phyloP scores from a whole-genome alignment of 2,329 filamentous ascomycete species.

The Xylariaceae sp. region DNA sequence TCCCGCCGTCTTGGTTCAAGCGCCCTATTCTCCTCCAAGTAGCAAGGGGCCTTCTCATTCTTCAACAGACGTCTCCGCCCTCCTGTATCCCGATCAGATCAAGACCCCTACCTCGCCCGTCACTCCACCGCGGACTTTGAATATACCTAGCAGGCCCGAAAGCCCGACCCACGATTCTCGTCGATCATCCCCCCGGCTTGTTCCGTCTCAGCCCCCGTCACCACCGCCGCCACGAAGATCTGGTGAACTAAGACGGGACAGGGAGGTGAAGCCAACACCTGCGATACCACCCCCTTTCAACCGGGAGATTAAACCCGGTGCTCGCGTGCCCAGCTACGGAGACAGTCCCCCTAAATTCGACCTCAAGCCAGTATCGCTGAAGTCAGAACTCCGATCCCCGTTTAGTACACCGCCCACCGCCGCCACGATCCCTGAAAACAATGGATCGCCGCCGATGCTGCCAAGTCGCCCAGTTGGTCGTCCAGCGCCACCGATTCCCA shows the following conservation, averaged over 20 bases:
- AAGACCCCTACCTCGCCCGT: conserved; percentile 39
- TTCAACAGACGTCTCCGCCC: conserved; percentile 39
- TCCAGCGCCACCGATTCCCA: conserved; percentile 34
- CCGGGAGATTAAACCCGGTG: conserved; percentile 71
- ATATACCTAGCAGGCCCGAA: conserved; percentile 50
- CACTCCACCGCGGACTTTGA: conserved; percentile 41
- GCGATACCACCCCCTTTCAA: conserved; percentile 69
- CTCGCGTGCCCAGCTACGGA: conserved; percentile 43
- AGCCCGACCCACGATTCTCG: conserved; percentile 47
- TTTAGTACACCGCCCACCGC: conserved; percentile 83
- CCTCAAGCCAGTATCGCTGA: conserved; percentile 34
- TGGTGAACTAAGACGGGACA: conserved; percentile 50
- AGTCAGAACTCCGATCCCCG: conserved; percentile 56
- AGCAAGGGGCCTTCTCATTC: conserved; percentile 33
- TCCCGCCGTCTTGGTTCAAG: conserved; percentile 63
- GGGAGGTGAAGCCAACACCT: conserved; percentile 36
- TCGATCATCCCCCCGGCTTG: conserved; percentile 43
- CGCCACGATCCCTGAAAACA: conserved; percentile 53
- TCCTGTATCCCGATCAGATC: conserved; percentile 43
- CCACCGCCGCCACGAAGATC: conserved; percentile 60
- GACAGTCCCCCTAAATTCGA: conserved; percentile 33
- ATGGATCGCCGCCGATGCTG: conserved; percentile 43
- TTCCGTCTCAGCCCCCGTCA: conserved; percentile 51
- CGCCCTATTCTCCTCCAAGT: conserved; percentile 64
- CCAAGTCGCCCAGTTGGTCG: conserved; percentile 45